Conservation (phyloP, 345 rosid genomes). For the Hibiscus syriacus region DNA sequence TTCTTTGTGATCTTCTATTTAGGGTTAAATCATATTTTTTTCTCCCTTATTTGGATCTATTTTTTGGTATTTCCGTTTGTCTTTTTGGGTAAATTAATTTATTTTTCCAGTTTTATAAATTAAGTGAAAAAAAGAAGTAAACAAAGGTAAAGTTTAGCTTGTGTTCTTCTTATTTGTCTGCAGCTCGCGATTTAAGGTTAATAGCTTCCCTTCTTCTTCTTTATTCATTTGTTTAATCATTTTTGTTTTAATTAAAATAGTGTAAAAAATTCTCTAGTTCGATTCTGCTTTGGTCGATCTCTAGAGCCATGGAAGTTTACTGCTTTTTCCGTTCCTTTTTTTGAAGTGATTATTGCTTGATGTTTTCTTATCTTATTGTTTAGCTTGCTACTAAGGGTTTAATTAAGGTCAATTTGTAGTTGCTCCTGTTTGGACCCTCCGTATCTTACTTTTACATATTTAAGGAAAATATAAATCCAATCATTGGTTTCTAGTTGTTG, state of each 20-base stretch:
- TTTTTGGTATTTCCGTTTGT: too few relatives aligned
- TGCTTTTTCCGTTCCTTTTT: conserved; percentile 1
- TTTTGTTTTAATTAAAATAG: too few relatives aligned
- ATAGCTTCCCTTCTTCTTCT: conserved; percentile 9
- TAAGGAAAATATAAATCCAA: too few relatives aligned
- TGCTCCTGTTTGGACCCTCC: neutral
- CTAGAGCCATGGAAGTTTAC: neutral
- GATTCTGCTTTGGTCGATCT: conserved; percentile 23
- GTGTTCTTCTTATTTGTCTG: neutral
- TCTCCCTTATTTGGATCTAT: too few relatives aligned
- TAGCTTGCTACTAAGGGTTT: conserved; percentile 2
- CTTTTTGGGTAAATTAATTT: too few relatives aligned
- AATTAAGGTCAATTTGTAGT: conserved; percentile 14
- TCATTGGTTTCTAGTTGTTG: too few relatives aligned
- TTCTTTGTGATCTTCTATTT: too few relatives aligned
- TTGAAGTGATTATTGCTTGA: neutral
- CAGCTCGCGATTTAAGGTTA: conserved; percentile 32
- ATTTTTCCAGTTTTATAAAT: conserved; percentile 12
- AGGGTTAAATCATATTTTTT: too few relatives aligned
- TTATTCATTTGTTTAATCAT: neutral
- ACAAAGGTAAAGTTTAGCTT: conserved; percentile 26
- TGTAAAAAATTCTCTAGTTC: neutral
- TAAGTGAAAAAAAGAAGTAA: conserved; percentile 2
- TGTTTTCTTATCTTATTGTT: conserved; percentile 21
- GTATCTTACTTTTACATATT: too few relatives aligned